phyloP scores from a whole-genome alignment of 805 yeast genomes.

The Lachancea sp. region DNA sequence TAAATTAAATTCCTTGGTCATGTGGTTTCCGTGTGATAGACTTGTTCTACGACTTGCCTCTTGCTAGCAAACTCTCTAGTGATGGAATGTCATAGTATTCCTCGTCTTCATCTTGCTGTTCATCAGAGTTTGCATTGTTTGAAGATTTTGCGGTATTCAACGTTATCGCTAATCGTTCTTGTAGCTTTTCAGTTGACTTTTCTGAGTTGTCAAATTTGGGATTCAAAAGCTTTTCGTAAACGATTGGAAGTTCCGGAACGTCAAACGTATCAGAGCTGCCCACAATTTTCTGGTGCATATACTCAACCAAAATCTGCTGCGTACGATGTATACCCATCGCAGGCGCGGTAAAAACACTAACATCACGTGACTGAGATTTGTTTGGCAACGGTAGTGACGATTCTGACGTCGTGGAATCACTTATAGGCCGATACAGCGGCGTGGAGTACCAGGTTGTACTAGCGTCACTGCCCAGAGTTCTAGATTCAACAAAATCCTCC shows the following conservation, averaged over 20 bases:
- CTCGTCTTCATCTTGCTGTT: conserved; percentile 10
- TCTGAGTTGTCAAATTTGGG: conserved; percentile 18
- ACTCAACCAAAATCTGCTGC: conserved; percentile 22
- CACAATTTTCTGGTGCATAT: conserved; percentile 19
- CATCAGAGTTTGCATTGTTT: background rate
- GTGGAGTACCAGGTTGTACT: conserved; percentile 6
- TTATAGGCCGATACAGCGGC: conserved; percentile 3
- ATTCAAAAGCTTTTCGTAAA: conserved; percentile 15
- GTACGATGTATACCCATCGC: conserved; percentile 30
- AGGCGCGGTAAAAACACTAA: conserved; percentile 23
- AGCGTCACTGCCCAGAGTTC: conserved; percentile 37
- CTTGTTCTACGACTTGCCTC: conserved; percentile 11
- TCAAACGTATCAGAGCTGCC: conserved; percentile 16
- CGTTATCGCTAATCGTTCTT: conserved; percentile 19
- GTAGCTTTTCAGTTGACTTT: conserved; percentile 7
- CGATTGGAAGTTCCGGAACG: conserved; percentile 27
- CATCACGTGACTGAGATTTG: conserved; percentile 8
- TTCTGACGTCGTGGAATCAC: background rate
- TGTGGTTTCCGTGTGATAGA: background rate
- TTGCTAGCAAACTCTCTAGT: conserved; percentile 17
- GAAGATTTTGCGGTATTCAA: conserved; percentile 5
- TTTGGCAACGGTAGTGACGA: conserved; percentile 19
- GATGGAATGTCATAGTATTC: conserved; percentile 16
- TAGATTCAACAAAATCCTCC: conserved; percentile 38
- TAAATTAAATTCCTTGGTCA: background rate